Conservation (phyloP, 1,139 yeast species). For the Debaryomyces fabryi region DNA sequence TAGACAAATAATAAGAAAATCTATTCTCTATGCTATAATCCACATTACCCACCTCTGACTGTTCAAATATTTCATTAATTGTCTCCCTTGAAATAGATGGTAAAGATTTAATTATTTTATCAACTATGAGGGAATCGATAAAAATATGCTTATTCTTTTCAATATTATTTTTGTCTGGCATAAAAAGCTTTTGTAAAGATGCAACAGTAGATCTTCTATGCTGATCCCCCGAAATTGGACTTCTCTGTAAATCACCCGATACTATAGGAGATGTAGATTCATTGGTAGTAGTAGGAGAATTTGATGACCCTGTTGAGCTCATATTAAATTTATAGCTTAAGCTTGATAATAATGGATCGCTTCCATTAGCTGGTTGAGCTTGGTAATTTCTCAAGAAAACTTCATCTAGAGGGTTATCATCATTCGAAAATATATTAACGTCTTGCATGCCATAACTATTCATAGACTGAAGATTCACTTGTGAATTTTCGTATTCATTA, state of each 20-base stretch:
- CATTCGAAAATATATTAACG: slow-evolving; percentile 39
- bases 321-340: slow-evolving; percentile 16
- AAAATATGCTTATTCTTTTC: slow-evolving; percentile 31
- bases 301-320: slow-evolving; percentile 30
- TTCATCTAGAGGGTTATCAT: slow-evolving; percentile 45
- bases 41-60: slow-evolving; percentile 11
- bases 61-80: slow-evolving; percentile 24
- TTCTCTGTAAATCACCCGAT: slow-evolving; percentile 14
- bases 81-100: slow-evolving; percentile 20
- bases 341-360: slow-evolving; percentile 9
- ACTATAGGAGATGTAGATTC: slow-evolving; percentile 36
- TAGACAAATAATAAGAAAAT: slow-evolving; percentile 29
- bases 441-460: slow-evolving; percentile 28
- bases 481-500: not conserved
- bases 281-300: slow-evolving; percentile 40
- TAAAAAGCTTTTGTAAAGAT: not conserved
- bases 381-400: slow-evolving; percentile 24
- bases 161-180: slow-evolving; percentile 21
- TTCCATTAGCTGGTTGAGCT: slow-evolving; percentile 1
- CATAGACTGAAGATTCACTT: slow-evolving; percentile 8
- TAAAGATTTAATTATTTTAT: slow-evolving; percentile 21
- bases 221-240: slow-evolving; percentile 16
- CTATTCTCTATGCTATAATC: slow-evolving; percentile 27
- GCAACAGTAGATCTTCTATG: slow-evolving; percentile 11
- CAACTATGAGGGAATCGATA: slow-evolving; percentile 28